Evolutionary conservation across 495 filamentous ascomycete genomes (phyloP), one percentile per base, ranked within the genome.

Genomic region (Podospora sp.): DNA sequence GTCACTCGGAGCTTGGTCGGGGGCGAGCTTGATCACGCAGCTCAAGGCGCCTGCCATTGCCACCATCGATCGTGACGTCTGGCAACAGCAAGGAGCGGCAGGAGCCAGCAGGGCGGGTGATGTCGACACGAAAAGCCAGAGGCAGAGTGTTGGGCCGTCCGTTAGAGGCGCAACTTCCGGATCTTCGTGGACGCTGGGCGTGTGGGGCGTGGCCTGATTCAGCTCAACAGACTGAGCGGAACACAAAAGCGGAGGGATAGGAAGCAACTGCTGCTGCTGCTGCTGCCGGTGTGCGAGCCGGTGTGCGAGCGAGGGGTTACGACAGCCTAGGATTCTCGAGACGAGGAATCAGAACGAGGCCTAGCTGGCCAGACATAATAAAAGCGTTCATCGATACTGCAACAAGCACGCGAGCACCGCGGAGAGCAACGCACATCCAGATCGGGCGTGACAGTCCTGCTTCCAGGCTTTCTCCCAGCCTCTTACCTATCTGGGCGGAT

Each of bases 1-100:
- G 71, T 92, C 90, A 6, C 80, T 98, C 0, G 95, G 95, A 0
- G 82, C 92, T 6, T 99, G 95, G 94, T 87, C 89, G 40, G 95
- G 95, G 20, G 93, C 89, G 5, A 97, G 93, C 78, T 74, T 99
- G 60, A 78, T 94, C 1, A 89, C 90, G 0, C 88, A 88, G 60
- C 79, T 97, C 69, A 93, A 93, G 69, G 83, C 95, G 26, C 87
- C 88, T 27, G 90, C 92, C 0, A 80, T 93, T 53, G 89, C 93
- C 2, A 90, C 93, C 71, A 85, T 98, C 46, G 96, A 98, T 68
- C 83, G 91, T 50, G 96, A 99, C 56, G 85, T 87, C 46, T 97
- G 92, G 81, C 78, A 92, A 63, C 88, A 89, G 66, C 85, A 95
- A 69, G 93, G 93, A 2, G 77, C 90, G 49, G 83, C 86, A 21